Evolutionary conservation across 2,329 filamentous ascomycete species (phyloP).

Genomic region (Fusarium chlamydosporum): DNA sequence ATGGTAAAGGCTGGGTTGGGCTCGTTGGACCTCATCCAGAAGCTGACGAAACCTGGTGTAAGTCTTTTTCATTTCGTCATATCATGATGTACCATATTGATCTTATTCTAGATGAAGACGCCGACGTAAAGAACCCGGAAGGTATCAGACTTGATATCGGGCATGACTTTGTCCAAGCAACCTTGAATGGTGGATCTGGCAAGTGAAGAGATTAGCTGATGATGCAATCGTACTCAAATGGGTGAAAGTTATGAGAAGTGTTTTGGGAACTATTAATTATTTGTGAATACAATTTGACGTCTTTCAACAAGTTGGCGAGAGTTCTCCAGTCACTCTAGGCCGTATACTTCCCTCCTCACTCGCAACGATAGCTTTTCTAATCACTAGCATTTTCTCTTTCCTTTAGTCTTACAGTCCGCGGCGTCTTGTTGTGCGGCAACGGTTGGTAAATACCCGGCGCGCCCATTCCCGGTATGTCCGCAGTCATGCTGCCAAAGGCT

Average conservation of each 20-base stretch:
- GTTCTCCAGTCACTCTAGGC: too few relatives aligned
- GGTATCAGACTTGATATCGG: slow-evolving; percentile 15
- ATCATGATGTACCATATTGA: neutral
- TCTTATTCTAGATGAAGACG: neutral
- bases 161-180: slow-evolving; percentile 11
- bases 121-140: slow-evolving; percentile 3
- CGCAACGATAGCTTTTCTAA: neutral
- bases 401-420: neutral
- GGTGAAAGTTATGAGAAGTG: rapidly evolving
- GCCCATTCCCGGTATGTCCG: neutral
- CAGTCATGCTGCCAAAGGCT: slow-evolving; percentile 5
- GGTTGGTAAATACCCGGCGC: slow-evolving; percentile 13
- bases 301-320: too few relatives aligned
- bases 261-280: too few relatives aligned
- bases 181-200: neutral
- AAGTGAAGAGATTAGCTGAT: neutral
- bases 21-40: slow-evolving; percentile 23
- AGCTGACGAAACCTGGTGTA: slow-evolving; percentile 21
- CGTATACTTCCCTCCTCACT: neutral
- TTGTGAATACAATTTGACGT: too few relatives aligned
- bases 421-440: neutral
- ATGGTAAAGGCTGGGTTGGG: slow-evolving; percentile 25
- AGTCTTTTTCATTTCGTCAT: neutral
- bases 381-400: neutral
- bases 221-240: too few relatives aligned